Evolutionary conservation across 2,329 filamentous ascomycete genomes (phyloP).

Genomic region (Stagonosporopsis cucurbitacearum): DNA sequence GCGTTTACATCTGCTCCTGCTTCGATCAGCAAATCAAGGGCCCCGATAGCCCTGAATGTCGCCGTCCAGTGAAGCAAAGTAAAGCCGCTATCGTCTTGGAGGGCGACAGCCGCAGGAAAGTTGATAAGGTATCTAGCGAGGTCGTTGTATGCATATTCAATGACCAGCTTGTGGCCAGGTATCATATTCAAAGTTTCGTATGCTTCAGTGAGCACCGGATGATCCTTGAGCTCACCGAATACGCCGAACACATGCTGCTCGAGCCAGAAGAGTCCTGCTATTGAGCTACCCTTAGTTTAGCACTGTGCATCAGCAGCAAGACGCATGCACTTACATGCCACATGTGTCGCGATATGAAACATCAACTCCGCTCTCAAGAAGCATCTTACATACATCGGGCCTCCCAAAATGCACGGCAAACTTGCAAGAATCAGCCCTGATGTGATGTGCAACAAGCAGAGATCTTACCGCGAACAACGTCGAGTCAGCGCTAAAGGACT

Average conservation of each 20-base stretch:
- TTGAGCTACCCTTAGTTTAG: neutral
- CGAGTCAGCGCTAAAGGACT: neutral
- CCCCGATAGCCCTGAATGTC: neutral
- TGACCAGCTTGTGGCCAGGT: neutral
- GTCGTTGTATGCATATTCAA: neutral
- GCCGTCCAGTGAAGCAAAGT: neutral
- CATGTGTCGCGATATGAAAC: neutral
- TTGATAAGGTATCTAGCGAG: neutral
- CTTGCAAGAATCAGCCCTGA: neutral
- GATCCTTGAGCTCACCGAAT: neutral
- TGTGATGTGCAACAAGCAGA: too few relatives aligned
- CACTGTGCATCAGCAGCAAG: too few relatives aligned
- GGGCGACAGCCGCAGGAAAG: neutral
- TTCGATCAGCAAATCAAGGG: neutral
- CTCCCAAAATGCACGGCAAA: neutral
- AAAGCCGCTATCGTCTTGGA: neutral
- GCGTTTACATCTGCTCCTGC: conserved; percentile 1
- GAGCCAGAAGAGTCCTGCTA: neutral
- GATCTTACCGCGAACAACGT: neutral
- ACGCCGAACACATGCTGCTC: neutral
- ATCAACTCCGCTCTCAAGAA: neutral
- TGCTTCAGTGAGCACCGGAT: neutral
- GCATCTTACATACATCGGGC: neutral
- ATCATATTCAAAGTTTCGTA: neutral
- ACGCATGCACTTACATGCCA: neutral